Evolutionary conservation across 257 asterid species (phyloP).

Genomic region (Solanum ahanhuiri): DNA sequence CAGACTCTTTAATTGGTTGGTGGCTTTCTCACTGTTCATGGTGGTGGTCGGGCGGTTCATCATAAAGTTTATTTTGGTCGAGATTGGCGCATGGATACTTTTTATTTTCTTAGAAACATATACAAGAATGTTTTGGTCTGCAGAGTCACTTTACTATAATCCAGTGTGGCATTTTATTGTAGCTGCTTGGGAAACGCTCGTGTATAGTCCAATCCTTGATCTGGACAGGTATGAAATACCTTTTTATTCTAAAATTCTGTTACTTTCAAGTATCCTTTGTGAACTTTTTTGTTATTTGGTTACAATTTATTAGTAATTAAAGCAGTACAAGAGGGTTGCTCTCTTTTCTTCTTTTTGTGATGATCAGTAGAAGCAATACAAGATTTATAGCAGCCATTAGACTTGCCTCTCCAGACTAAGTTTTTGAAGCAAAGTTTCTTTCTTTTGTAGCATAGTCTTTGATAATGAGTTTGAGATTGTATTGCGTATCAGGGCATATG

Average conservation of each 20-base stretch:
- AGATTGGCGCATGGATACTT: constrained; percentile 93
- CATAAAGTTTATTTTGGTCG: constrained; percentile 71
- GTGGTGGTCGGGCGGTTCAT: constrained; percentile 94
- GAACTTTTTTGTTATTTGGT: not conserved
- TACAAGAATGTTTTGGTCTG: constrained; percentile 98
- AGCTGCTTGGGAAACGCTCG: constrained; percentile 83
- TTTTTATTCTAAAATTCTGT: not conserved
- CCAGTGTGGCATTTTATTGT: constrained; percentile 89
- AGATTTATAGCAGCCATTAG: not conserved
- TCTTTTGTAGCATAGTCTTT: not conserved
- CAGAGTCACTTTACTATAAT: constrained; percentile 96
- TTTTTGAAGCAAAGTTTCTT: not conserved
- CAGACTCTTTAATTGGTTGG: constrained; percentile 97
- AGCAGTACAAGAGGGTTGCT: not conserved
- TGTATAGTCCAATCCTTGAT: constrained; percentile 93
- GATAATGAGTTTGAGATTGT: not conserved
- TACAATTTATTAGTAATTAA: not conserved
- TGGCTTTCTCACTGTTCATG: constrained; percentile 90
- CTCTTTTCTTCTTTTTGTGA: not conserved
- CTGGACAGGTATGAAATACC: constrained; percentile 61
- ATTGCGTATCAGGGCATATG: not conserved
- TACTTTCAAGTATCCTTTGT: not conserved
- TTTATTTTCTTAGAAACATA: constrained; percentile 96
- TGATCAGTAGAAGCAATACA: not conserved
- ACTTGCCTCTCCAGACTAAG: not conserved